phyloP scores from a whole-genome alignment of 306 rosid genomes.

The Bauhinia variegata region DNA sequence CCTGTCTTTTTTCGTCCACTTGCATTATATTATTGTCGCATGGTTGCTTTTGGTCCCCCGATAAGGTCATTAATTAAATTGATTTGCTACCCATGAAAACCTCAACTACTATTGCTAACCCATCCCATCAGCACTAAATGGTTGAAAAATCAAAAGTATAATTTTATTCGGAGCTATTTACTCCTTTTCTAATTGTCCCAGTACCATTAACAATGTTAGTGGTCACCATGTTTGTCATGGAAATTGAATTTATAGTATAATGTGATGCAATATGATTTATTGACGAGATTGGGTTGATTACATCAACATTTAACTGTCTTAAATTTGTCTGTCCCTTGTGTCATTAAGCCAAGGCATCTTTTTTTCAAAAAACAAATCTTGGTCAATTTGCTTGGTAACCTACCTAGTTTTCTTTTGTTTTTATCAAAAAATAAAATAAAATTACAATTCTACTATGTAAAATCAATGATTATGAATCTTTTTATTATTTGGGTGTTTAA shows the following conservation, averaged over 20 bases:
- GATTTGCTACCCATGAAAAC: too few species aligned
- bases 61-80: not conserved
- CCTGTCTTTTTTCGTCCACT: not conserved
- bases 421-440: not conserved
- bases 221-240: too few species aligned
- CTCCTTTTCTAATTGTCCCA: not conserved
- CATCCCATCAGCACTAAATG: not conserved
- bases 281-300: too few species aligned
- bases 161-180: not conserved
- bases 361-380: not conserved
- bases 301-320: too few species aligned
- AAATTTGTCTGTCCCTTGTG: not conserved
- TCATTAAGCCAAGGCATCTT: constrained; percentile 9
- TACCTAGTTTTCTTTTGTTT: not conserved
- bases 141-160: not conserved
- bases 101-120: too few species aligned
- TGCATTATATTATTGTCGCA: not conserved
- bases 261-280: too few species aligned
- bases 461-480: not conserved
- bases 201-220: too few species aligned
- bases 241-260: too few species aligned
- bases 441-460: not conserved
- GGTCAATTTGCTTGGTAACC: constrained; percentile 24
- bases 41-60: not conserved
- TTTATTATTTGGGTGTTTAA: not conserved